Percentiles rank a stretch among this genome's conserved stretches.
phyloP scores from a whole-genome alignment of 192 early-diverging fungal genomes.

The Coemansia sp. region DNA sequence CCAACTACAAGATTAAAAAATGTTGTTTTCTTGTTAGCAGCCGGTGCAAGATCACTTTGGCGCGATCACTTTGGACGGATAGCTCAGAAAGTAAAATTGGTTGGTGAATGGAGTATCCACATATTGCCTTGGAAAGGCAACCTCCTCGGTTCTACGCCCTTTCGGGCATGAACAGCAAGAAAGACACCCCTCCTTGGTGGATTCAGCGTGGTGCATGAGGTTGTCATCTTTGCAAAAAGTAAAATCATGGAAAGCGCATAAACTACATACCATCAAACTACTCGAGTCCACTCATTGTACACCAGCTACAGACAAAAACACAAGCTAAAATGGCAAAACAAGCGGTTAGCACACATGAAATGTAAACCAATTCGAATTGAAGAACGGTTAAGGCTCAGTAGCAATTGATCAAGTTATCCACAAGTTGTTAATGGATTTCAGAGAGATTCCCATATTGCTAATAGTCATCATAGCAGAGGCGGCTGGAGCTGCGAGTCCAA shows the following conservation, averaged over 20 bases:
- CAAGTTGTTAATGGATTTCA: slow-evolving; percentile 18
- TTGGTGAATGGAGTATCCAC: slow-evolving; percentile 25
- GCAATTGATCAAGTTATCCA: slow-evolving; percentile 24
- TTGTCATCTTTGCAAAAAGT: slow-evolving; percentile 42
- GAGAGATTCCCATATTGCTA: slow-evolving; percentile 31
- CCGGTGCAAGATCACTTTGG: neutral
- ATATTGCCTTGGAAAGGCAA: neutral
- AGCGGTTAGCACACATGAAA: neutral
- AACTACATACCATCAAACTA: slow-evolving; percentile 1
- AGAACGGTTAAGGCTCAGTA: slow-evolving; percentile 1
- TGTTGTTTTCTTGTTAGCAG: neutral
- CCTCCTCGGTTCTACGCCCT: neutral
- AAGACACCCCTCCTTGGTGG: neutral
- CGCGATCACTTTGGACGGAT: neutral
- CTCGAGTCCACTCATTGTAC: neutral
- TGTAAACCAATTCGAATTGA: neutral
- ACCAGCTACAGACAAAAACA: neutral
- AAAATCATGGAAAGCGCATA: neutral
- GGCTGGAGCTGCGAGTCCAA: neutral
- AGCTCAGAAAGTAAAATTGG: slow-evolving; percentile 15
- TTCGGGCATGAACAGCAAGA: slow-evolving; percentile 7
- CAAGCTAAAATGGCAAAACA: neutral
- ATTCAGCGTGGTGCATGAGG: slow-evolving; percentile 54
- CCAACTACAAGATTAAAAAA: neutral
- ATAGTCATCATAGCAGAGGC: slow-evolving; percentile 8